Evolutionary conservation across 1,284 basidiomycete genomes (phyloP).

Genomic region (Microstroma glucosiphilum): DNA sequence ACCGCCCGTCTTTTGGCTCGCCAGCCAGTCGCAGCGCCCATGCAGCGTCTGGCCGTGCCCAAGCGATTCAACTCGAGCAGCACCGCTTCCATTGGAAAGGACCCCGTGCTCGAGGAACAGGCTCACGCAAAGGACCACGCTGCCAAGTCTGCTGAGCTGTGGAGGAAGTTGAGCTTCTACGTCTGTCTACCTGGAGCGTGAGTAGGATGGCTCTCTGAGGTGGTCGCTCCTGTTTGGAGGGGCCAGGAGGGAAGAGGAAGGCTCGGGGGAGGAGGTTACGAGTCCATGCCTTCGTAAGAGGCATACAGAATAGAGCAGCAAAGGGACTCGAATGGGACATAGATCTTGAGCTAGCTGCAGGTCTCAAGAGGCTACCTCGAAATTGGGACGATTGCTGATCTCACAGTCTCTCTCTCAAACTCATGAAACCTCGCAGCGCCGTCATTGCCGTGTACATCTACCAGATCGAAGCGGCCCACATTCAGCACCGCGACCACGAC

Average conservation of each 20-base stretch:
- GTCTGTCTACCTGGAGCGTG: conserved; percentile 15
- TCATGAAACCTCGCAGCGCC: conserved; percentile 1
- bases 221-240: no score
- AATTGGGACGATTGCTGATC: neutral
- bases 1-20: neutral
- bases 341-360: neutral
- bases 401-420: conserved; percentile 3
- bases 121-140: conserved; percentile 12
- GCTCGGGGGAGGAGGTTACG: no score
- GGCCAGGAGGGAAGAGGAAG: no score
- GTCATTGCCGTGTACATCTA: conserved; percentile 21
- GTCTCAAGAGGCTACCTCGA: no score
- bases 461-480: conserved; percentile 19
- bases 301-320: no score
- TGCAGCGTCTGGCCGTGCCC: neutral
- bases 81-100: neutral
- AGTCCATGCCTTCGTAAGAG: no score
- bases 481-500: conserved; percentile 18
- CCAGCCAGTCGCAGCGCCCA: neutral
- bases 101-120: conserved; percentile 7
- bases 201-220: no score
- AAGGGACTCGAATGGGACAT: neutral
- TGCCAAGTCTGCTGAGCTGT: conserved; percentile 17
- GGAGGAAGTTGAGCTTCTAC: conserved; percentile 18
- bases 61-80: conserved; percentile 1